Base-by-base conservation (phyloP, 371 early-diverging fungal species). In the Mortierella sp. region DNA sequence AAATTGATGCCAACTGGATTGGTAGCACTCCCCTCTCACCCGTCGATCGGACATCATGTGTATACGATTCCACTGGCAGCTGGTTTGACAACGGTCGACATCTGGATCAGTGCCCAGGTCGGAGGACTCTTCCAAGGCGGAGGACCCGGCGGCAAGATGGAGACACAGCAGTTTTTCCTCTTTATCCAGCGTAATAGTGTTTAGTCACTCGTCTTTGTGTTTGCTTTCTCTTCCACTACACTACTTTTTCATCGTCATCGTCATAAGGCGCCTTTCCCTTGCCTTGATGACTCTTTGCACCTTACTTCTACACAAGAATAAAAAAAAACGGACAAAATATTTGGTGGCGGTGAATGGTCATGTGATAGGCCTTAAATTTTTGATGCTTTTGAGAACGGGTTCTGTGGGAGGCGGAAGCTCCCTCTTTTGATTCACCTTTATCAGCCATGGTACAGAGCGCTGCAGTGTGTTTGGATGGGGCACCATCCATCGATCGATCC, bases 71-170 rank as follows among this genome's bases (percentile, higher is more conserved):
- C 68, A 9, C 24, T 83, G 71, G 22, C 34, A 6, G 55, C 75
- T 11, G 84, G 84, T 4, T 76, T 79, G 76, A 83, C 79, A 26
- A 76, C 76, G 29, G 64, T 83, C 10, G 84, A 83, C 50, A 61
- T 83, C 16, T 83, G 84, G 84, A 76, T 83, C 71, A 83, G 79
- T 43, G 84, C 84, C 0, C 84, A 71, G 29, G 73, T 76, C 6
- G 79, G 84, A 31, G 84, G 76, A 1, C 69, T 83, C 22, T 83
- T 83, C 76, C 84, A 83, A 41, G 84, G 84, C 7, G 76, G 84
- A 3, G 61, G 58, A 5, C 73, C 84, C 2, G 79, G 79, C 6
- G 84, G 84, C 48, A 83, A 83, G 73, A 69, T 68, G 24, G 84
- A 83, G 65, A 83, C 84, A 4, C 84, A 83, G 31, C 79, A 83